Percentiles rank a stretch among this genome's conserved stretches.
Conservation (phyloP, 208 protist genomes). For the Trypanosoma cruzi region DNA sequence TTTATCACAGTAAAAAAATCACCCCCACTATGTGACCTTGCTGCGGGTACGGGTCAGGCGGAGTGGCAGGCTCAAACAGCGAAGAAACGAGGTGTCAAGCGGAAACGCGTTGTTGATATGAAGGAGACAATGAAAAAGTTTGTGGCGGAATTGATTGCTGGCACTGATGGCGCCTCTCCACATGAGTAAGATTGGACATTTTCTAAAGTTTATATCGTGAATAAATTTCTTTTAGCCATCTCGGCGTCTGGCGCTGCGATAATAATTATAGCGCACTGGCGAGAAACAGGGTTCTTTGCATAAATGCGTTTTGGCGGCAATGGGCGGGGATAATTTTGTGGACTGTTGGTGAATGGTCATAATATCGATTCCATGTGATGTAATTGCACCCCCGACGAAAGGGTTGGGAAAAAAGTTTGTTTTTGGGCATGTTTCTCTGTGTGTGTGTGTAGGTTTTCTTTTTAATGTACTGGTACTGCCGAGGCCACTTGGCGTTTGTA, state of each 20-base stretch:
- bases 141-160: constrained; percentile 17
- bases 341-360: background rate
- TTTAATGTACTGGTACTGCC: too few species aligned
- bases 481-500: too few species aligned
- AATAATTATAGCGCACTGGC: too few species aligned
- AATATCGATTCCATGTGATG: background rate
- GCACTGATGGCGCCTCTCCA: background rate
- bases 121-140: constrained; percentile 25
- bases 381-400: background rate
- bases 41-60: background rate
- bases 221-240: background rate
- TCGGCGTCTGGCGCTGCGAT: background rate
- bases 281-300: background rate
- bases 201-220: background rate
- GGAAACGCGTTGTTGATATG: constrained; percentile 9
- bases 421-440: background rate
- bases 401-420: background rate
- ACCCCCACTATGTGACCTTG: constrained; percentile 1
- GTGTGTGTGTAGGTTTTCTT: too few species aligned
- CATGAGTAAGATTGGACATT: background rate
- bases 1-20: background rate
- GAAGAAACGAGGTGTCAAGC: constrained; percentile 10
- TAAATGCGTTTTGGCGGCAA: background rate
- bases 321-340: background rate
- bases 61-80: background rate